Evolutionary conservation across 305 asterid genomes (phyloP), one percentile per base, ranked within the genome.

Genomic region (Fraxinus ornus): DNA sequence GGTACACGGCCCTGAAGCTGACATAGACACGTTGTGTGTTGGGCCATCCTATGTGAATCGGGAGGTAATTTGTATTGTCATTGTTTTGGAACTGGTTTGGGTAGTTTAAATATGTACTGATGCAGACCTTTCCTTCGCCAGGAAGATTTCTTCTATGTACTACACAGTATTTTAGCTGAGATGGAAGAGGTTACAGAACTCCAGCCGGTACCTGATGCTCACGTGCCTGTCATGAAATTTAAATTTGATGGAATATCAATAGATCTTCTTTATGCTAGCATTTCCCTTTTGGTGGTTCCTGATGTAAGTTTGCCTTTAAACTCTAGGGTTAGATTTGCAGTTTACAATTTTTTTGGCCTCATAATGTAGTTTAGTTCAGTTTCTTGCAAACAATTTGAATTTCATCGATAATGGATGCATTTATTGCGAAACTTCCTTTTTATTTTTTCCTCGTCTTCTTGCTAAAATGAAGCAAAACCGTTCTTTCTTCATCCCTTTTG

Each of bases 1-100:
- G 98, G 99, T 96, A 70, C 98, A 94, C 84, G 97, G 97, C 66
- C 99, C 99, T 88, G 99, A 95, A 83, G 92, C 98, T 52, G 99
- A 93, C 83, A 92, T 96, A 52, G 99, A 96, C 81, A 90, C 99
- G 7, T 84, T 96, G 83, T 96, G 99, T 87, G 84, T 96, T 75
- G 99, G 99, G 77, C 99, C 99, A 71, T 91, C 97, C 39, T 96
- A 96, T 78, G 91, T 94, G 86, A 92, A 83, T 84, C 89, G 98
- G 77, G 94, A 94, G 97, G 99, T 57, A 57, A 83, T 7, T 32
- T 72, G 17, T 33, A 17, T n/a, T 74, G 37, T 28, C 7, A 13
- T 13, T 21, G 62, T 81, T 75, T 64, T 80, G 41, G 32, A 75
- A 21, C 21, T 79, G 22, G 26, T 82, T 64, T 75, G 3, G 76